Evolutionary conservation across 2,329 filamentous ascomycete species (phyloP).

Genomic region (Hypoxylon sp.): DNA sequence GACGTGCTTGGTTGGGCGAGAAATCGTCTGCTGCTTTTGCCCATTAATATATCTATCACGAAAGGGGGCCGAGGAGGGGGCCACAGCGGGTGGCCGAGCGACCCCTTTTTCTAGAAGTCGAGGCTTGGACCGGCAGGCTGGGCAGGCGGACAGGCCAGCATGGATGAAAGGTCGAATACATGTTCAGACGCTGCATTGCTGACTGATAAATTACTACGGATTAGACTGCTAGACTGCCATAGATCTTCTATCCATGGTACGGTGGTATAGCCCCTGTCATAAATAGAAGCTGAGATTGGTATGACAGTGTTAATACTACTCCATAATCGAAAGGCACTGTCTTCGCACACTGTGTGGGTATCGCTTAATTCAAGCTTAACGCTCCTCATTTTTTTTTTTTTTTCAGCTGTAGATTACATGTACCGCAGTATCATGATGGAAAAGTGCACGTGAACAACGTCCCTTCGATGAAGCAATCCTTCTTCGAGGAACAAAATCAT

Average conservation of each 20-base stretch:
- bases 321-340: background rate
- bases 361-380: background rate
- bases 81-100: slow-evolving; percentile 14
- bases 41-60: background rate
- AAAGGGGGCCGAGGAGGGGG: too few species aligned
- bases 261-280: too few species aligned
- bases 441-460: background rate
- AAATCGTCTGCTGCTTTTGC: background rate
- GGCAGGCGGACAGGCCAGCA: too few species aligned
- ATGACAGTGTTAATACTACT: background rate
- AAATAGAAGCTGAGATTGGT: background rate
- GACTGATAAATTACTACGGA: background rate
- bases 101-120: background rate
- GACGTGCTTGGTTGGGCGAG: background rate
- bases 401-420: background rate
- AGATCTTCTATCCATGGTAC: too few species aligned
- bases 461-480: slow-evolving; percentile 7
- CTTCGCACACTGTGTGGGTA: background rate
- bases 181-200: too few species aligned
- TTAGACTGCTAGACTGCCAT: too few species aligned
- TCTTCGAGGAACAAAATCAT: slow-evolving; percentile 12
- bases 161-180: too few species aligned
- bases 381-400: background rate
- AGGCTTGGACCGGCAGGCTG: background rate
- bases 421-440: background rate